Conservation (phyloP, 805 yeast species). For the Hanseniaspora occidentalis region DNA sequence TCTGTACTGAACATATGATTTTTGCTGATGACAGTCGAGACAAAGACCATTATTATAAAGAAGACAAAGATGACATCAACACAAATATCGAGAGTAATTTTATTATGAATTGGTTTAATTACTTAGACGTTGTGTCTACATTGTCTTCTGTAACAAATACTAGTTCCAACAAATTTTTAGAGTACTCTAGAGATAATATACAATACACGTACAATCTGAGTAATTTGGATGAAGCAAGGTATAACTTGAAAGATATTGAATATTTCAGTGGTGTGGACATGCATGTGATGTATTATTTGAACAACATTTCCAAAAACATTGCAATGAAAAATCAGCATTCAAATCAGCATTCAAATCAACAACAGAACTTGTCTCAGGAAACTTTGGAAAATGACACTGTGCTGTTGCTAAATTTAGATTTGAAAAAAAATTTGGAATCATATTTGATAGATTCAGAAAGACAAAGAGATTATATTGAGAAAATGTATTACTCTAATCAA, state of each 20-base stretch:
- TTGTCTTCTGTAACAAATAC: background rate
- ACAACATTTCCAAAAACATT: slow-evolving; percentile 1
- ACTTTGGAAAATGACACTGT: background rate
- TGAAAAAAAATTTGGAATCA: slow-evolving; percentile 1
- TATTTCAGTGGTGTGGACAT: slow-evolving; percentile 6
- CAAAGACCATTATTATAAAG: no score
- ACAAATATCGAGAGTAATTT: no score
- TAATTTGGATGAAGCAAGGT: background rate
- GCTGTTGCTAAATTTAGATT: slow-evolving; percentile 1
- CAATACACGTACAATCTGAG: background rate
- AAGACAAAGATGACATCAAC: background rate
- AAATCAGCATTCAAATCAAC: no score
- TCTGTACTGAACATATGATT: no score
- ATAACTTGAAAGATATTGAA: slow-evolving; percentile 4
- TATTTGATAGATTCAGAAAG: slow-evolving; percentile 4
- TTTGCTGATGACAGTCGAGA: no score
- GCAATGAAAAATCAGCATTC: background rate
- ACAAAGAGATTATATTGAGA: slow-evolving; percentile 4
- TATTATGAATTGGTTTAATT: slow-evolving; percentile 1
- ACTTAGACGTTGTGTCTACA: background rate
- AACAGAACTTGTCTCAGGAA: no score
- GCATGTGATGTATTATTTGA: slow-evolving; percentile 4
- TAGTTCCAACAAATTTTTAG: no score
- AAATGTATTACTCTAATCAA: background rate
- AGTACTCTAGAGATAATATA: no score